Percentiles rank a stretch among this genome's conserved stretches.
Evolutionary conservation across 1,284 basidiomycete species (phyloP).

Genomic region (Polyporus tsugae): DNA sequence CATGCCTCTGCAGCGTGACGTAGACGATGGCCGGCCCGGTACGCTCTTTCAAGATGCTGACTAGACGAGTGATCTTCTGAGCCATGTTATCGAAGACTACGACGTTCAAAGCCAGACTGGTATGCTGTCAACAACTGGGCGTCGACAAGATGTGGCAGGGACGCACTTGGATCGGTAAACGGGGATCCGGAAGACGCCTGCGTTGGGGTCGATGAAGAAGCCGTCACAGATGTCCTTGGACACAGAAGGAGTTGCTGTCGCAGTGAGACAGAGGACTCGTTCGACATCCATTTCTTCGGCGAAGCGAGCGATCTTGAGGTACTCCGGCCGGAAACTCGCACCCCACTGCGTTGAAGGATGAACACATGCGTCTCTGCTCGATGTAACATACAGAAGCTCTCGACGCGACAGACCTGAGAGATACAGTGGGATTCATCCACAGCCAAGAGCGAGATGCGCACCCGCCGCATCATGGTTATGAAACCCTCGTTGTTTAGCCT

Average conservation of each 20-base stretch:
- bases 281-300: slow-evolving; percentile 67
- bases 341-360: slow-evolving; percentile 51
- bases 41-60: slow-evolving; percentile 58
- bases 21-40: slow-evolving; percentile 70
- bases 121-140: not conserved
- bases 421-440: slow-evolving; percentile 98
- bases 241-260: slow-evolving; percentile 73
- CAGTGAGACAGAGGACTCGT: slow-evolving; percentile 79
- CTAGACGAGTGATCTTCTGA: slow-evolving; percentile 50
- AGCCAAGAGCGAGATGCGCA: slow-evolving; percentile 78
- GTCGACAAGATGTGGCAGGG: not conserved
- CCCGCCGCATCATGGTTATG: slow-evolving; percentile 74
- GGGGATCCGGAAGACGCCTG: slow-evolving; percentile 52
- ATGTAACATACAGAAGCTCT: not conserved
- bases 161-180: slow-evolving; percentile 52
- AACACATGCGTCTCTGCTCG: not conserved
- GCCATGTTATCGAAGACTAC: slow-evolving; percentile 52
- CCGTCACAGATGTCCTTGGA: slow-evolving; percentile 69
- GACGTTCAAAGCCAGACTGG: slow-evolving; percentile 67
- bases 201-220: slow-evolving; percentile 54
- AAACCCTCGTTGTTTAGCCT: slow-evolving; percentile 68
- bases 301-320: slow-evolving; percentile 66
- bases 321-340: slow-evolving; percentile 62
- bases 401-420: slow-evolving; percentile 44
- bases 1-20: slow-evolving; percentile 69